phyloP scores from a whole-genome alignment of 2,329 filamentous ascomycete species.

The Aspergillus fijiensis region DNA sequence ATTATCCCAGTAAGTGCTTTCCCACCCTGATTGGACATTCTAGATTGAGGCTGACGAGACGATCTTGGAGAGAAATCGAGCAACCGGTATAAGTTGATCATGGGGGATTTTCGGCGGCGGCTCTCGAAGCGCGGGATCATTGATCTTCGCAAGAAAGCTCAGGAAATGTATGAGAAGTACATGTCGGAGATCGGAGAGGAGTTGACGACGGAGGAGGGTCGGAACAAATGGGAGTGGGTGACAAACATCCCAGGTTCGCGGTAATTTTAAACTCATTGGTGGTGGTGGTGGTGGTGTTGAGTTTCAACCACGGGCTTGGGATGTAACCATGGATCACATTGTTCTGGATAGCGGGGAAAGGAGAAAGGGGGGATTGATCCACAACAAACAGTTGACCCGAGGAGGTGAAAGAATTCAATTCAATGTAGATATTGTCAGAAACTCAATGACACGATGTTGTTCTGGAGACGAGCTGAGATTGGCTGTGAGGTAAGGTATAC shows the following conservation, averaged over 20 bases:
- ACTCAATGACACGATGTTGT: no score
- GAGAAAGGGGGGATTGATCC: no score
- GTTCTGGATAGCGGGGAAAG: no score
- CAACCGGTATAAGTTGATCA: conserved; percentile 29
- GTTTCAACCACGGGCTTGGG: no score
- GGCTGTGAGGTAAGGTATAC: no score
- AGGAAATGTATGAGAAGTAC: conserved; percentile 11
- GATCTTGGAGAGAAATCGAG: conserved; percentile 10
- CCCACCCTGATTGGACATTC: neutral
- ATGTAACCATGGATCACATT: no score
- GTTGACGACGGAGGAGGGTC: conserved; percentile 20
- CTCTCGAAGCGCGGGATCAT: conserved; percentile 17
- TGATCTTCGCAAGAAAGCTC: conserved; percentile 22
- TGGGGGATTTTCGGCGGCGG: conserved; percentile 15
- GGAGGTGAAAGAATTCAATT: neutral
- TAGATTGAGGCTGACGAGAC: neutral
- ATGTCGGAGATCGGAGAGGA: conserved; percentile 10
- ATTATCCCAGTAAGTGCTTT: conserved; percentile 19
- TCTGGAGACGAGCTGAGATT: no score
- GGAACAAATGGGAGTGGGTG: conserved; percentile 23
- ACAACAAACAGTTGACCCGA: no score
- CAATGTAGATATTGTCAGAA: neutral
- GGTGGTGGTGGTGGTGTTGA: no score
- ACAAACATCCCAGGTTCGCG: conserved; percentile 14
- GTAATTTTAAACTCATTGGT: neutral